Conservation (phyloP, 345 rosid species). For the Acer negundo region DNA sequence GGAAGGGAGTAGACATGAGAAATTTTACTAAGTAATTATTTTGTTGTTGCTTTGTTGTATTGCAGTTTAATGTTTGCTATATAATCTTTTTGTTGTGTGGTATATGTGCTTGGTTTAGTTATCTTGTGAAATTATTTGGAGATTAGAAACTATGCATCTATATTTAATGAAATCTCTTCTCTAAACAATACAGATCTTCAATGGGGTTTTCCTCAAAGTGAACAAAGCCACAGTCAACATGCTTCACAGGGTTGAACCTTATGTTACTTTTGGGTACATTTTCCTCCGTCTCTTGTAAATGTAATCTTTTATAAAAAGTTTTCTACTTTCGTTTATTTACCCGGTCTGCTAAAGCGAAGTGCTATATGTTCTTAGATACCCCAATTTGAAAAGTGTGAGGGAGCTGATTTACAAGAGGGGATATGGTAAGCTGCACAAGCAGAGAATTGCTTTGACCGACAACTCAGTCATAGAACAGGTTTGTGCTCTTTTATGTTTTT, state of each 20-base stretch:
- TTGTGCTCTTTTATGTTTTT: neutral
- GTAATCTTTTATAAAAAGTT: neutral
- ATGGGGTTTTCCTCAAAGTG: conserved; percentile 86
- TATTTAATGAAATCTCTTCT: neutral
- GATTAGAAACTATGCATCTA: neutral
- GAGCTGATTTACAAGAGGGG: conserved; percentile 89
- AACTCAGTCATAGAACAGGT: conserved; percentile 71
- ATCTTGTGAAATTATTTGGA: neutral
- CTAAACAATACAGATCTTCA: conserved; percentile 54
- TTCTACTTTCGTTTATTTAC: neutral
- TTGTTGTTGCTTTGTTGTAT: neutral
- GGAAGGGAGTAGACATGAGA: neutral
- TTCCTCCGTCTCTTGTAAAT: neutral
- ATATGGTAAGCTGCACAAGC: conserved; percentile 64
- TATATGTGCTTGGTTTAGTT: too few relatives aligned
- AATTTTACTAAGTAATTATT: neutral
- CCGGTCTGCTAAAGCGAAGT: neutral
- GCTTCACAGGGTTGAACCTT: conserved; percentile 89
- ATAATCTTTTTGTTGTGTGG: neutral
- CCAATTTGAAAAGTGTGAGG: conserved; percentile 76
- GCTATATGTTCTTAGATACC: conserved; percentile 43
- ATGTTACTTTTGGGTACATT: conserved; percentile 76
- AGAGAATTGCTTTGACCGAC: conserved; percentile 66
- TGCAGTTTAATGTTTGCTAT: neutral
- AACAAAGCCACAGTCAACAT: conserved; percentile 66